Conservation (phyloP, 148 eudicot genomes). For the Arbutus unedo region DNA sequence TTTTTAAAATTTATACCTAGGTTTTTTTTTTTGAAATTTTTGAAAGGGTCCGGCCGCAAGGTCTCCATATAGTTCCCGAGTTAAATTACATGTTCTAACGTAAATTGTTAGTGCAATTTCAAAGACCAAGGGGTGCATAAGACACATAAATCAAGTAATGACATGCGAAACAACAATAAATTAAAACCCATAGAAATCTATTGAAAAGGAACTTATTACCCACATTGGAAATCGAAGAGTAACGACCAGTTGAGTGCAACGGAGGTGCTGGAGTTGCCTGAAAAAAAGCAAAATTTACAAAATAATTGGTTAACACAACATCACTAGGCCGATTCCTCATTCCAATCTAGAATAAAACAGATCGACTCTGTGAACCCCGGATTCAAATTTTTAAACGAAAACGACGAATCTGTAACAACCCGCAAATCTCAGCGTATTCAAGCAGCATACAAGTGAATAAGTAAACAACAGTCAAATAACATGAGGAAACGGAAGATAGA, state of each 20-base stretch:
- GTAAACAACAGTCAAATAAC: no score
- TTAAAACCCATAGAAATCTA: background rate
- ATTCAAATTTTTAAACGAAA: background rate
- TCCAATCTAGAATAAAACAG: background rate
- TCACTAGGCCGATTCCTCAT: background rate
- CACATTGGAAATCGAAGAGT: slow-evolving; percentile 14
- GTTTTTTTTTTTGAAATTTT: no score
- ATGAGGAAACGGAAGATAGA: no score
- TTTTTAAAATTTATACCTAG: no score
- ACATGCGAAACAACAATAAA: background rate
- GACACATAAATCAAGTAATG: background rate
- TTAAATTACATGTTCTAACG: no score
- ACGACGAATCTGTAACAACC: background rate
- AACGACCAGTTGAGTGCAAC: background rate
- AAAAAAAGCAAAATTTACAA: background rate
- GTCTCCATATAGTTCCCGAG: no score
- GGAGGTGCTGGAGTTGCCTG: background rate
- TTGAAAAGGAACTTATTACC: background rate
- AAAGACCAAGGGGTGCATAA: background rate
- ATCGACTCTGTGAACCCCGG: background rate
- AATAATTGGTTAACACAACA: background rate
- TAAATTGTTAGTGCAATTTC: background rate
- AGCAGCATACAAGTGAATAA: no score
- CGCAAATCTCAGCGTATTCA: background rate
- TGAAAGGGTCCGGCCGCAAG: no score